phyloP scores from a whole-genome alignment of 306 rosid species.

The Vigna radiata region DNA sequence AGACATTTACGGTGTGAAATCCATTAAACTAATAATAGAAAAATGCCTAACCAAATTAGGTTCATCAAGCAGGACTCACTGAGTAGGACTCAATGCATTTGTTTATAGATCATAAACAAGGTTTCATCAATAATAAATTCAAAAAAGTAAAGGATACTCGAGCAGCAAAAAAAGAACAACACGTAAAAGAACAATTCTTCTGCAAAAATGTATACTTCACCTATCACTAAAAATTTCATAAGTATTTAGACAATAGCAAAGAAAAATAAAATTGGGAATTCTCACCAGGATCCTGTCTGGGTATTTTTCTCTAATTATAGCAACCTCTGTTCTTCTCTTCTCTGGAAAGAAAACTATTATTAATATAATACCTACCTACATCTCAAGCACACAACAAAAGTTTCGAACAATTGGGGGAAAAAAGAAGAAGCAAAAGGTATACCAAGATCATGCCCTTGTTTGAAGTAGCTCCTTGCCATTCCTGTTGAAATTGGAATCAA shows the following conservation, averaged over 20 bases:
- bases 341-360: conserved; percentile 53
- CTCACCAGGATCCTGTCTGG: conserved; percentile 86
- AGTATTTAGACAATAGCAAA: neutral
- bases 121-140: neutral
- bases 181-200: conserved; percentile 16
- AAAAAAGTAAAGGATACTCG: conserved; percentile 1
- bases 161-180: neutral
- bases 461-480: conserved; percentile 87
- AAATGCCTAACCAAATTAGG: neutral
- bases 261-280: neutral
- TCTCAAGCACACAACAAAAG: conserved; percentile 20
- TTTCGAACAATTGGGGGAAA: neutral
- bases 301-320: conserved; percentile 83
- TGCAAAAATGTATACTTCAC: conserved; percentile 10
- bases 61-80: neutral
- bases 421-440: neutral
- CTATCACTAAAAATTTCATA: conserved; percentile 16
- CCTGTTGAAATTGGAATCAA: conserved; percentile 54
- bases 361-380: neutral
- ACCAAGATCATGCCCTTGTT: conserved; percentile 92
- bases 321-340: conserved; percentile 82
- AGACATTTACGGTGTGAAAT: neutral
- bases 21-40: conserved; percentile 8
- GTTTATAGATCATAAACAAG: conserved; percentile 4
- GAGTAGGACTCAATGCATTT: conserved; percentile 12